phyloP scores from a whole-genome alignment of 305 asterid genomes.

The Nicotiana rustica region DNA sequence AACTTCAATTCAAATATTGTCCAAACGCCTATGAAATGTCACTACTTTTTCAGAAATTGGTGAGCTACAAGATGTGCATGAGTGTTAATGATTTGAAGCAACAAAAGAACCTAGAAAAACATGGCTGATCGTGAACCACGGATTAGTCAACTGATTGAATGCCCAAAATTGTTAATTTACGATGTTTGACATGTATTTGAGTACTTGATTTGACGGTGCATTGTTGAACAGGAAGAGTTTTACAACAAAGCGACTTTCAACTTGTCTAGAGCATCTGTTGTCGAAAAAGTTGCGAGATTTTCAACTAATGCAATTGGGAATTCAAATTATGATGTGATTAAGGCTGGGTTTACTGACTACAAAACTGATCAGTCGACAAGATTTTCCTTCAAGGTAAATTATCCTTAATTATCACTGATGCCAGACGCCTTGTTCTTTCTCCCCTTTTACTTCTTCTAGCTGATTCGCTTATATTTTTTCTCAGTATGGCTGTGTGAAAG shows the following conservation, averaged over 20 bases:
- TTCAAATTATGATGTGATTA: slow-evolving; percentile 47
- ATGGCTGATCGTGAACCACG: not conserved
- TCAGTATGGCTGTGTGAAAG: slow-evolving; percentile 72
- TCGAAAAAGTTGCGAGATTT: slow-evolving; percentile 47
- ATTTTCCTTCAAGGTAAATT: slow-evolving; percentile 65
- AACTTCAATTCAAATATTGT: too few species aligned
- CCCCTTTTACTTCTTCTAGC: not conserved
- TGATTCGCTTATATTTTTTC: slow-evolving; percentile 2
- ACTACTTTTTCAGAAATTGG: not conserved
- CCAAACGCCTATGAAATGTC: not conserved
- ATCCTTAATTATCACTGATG: not conserved
- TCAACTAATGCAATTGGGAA: slow-evolving; percentile 49
- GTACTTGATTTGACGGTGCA: not conserved
- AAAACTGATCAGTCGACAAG: slow-evolving; percentile 45
- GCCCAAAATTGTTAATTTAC: not conserved
- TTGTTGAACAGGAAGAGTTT: slow-evolving; percentile 56
- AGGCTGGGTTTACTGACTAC: slow-evolving; percentile 54
- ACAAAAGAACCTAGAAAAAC: not conserved
- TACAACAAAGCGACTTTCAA: slow-evolving; percentile 51
- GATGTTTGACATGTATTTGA: not conserved
- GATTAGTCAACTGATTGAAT: not conserved
- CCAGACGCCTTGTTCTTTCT: not conserved
- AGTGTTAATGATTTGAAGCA: not conserved
- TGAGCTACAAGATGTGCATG: not conserved
- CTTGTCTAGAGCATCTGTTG: slow-evolving; percentile 52